Evolutionary conservation across 805 yeast species (phyloP), one percentile per base, ranked within the genome.

Genomic region (Starmerella bacillaris): DNA sequence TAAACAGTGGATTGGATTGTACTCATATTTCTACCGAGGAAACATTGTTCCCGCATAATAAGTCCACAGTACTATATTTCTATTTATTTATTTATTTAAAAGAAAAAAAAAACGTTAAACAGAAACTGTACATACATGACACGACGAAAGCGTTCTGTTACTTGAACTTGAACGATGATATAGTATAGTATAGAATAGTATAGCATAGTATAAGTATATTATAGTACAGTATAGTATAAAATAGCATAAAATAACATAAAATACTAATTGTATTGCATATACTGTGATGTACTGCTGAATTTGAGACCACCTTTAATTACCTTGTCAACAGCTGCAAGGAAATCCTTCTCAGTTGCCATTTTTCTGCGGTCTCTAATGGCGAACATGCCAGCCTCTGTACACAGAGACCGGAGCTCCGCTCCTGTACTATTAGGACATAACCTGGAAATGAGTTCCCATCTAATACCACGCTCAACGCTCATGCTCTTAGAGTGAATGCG

Each of bases 301-400:
- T 89, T 92, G 74, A 84, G 74, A 64, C 89, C 86, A 51, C 98
- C 96, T 68, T 86, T 89, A 53, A 89, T 89, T 41, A 89, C 99
- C 66, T 89, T 89, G 51, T 89, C 98, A 31, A 89, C 99, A 22
- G 98, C 94, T 48, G 86, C 83, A 51, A 89, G 64, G 67, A 89
- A 89, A 58, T 89, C 99, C 66, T 89, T 89, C 57, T 89, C 99
- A 19, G 92, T 77, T 26, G 98, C 96, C 29, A 89, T 94, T 64
- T 89, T 89, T 63, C 98, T 72, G 60, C 99, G 74, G 15, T 96
- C 94, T 51, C 99, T 73, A 37, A 89, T 89, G 30, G 99, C 98
- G 65, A 84, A 89, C 98, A 89, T 89, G 51, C 99, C 99, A 3
- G 98, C 98, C 59, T 89, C 99, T 1, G 98, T 89, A 59, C 98